Percentiles rank a stretch among this genome's conserved stretches.
phyloP scores from a whole-genome alignment of 805 yeast species.

The Priceomyces castillae region DNA sequence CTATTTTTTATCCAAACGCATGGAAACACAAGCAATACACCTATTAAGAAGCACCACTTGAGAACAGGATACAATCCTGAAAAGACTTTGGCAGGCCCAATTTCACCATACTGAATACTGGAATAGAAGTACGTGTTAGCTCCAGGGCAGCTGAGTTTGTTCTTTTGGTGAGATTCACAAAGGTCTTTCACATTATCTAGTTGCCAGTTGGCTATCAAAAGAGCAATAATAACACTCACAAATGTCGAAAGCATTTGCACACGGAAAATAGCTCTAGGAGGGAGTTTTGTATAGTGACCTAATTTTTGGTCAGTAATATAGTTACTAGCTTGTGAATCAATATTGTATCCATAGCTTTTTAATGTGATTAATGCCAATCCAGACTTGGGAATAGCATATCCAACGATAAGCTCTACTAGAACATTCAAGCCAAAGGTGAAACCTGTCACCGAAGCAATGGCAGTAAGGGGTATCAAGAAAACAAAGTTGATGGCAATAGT shows the following conservation, averaged over 20 bases:
- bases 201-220: constrained; percentile 41
- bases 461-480: constrained; percentile 59
- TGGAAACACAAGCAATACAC: constrained; percentile 40
- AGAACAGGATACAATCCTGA: constrained; percentile 52
- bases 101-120: constrained; percentile 53
- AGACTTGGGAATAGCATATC: constrained; percentile 59
- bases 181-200: constrained; percentile 32
- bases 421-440: constrained; percentile 58
- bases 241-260: constrained; percentile 40
- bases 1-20: constrained; percentile 33
- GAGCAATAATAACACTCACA: constrained; percentile 31
- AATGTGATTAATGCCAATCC: constrained; percentile 57
- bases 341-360: constrained; percentile 49
- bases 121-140: constrained; percentile 51
- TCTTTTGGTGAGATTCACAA: constrained; percentile 35
- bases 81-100: constrained; percentile 60
- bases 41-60: constrained; percentile 59
- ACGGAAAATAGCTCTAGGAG: constrained; percentile 59
- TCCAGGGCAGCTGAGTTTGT: constrained; percentile 40
- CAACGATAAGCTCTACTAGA: constrained; percentile 60
- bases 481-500: constrained; percentile 53
- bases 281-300: constrained; percentile 59
- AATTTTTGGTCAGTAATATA: constrained; percentile 45
- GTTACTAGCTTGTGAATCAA: constrained; percentile 62
- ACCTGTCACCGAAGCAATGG: constrained; percentile 63